phyloP scores from a whole-genome alignment of 1,284 basidiomycete species.

The Papiliotrema laurentii region DNA sequence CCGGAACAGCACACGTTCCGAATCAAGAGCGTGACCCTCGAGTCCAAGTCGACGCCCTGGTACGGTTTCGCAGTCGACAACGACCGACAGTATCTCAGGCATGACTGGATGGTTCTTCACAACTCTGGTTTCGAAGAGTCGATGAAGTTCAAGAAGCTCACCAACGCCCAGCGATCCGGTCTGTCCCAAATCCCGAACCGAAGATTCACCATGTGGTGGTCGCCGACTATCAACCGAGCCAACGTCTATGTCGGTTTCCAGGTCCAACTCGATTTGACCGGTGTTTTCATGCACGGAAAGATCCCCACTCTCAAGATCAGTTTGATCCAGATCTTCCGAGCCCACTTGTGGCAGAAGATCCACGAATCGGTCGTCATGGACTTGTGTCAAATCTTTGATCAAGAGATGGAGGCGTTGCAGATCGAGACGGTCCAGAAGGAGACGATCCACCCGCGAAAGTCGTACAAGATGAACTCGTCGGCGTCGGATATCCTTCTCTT shows the following conservation, averaged over 20 bases:
- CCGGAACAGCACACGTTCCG: not conserved
- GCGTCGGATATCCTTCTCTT: conserved; percentile 92
- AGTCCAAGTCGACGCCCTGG: conserved; percentile 4
- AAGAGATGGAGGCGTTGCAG: conserved; percentile 94
- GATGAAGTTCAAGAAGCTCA: conserved; percentile 87
- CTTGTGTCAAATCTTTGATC: conserved; percentile 97
- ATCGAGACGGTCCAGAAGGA: conserved; percentile 99
- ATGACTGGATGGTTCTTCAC: conserved; percentile 6
- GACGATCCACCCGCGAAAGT: conserved; percentile 96
- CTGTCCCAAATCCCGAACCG: conserved; percentile 84
- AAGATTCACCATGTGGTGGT: conserved; percentile 99
- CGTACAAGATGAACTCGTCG: conserved; percentile 99
- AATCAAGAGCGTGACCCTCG: conserved; percentile 4
- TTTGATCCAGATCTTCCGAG: conserved; percentile 96
- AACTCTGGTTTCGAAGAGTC: conserved; percentile 79
- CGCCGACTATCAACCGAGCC: conserved; percentile 84
- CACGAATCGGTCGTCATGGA: conserved; percentile 82
- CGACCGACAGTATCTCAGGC: conserved; percentile 4
- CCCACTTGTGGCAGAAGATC: conserved; percentile 99
- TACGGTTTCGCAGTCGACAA: conserved; percentile 8
- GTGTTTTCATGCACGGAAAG: conserved; percentile 80
- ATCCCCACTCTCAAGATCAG: conserved; percentile 95
- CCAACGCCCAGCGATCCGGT: conserved; percentile 61
- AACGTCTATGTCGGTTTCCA: conserved; percentile 92
- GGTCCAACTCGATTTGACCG: conserved; percentile 94